Base-by-base conservation (phyloP, 805 yeast genomes). In the Zygotorulaspora chibaensis region DNA sequence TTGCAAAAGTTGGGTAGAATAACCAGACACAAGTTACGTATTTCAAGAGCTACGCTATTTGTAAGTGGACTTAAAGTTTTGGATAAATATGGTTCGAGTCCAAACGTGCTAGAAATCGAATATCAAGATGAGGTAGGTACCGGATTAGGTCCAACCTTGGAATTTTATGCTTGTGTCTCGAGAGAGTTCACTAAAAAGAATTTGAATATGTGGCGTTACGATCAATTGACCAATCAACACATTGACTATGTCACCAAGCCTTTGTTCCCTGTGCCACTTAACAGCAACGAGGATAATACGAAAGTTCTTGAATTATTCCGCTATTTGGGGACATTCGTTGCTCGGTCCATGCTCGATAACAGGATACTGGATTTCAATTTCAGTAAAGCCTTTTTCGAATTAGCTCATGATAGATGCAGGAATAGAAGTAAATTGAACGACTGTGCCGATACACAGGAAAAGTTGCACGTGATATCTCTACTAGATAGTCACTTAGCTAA, bases 141-240 rank as follows among this genome's bases (percentile, higher is more conserved):
- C 0, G 99, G 99, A 0, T 68, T 89, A 37, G 99, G 99, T 0
- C 99, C 99, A 3, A 91, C 99, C 0, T 71, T 90, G 52, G 99
- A 91, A 65, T 91, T 93, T 59, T 91, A 88, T 59, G 81, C 97
- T 0, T 70, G 74, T 12, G 88, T 87, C 1, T 88, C 96, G 0
- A 79, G 73, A 46, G 89, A 83, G 51, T 88, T 91, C 61, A 69
- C 84, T 1, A 73, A 69, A 52, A 74, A 72, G 41, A 72, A 72
- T 23, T 65, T 83, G 38, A 66, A 65, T 8, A 69, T 93, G 70
- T 91, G 98, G 98, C 74, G 95, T 54, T 67, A 61, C 33, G 61
- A 65, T 15, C 65, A 65, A 43, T 59, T 59, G 23, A 59, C 61
- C 11, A 49, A 56, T 6, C 56, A 56, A 27, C 66, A 50, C 11